Evolutionary conservation across 805 yeast genomes (phyloP).

Genomic region (Metschnikowia sp.): DNA sequence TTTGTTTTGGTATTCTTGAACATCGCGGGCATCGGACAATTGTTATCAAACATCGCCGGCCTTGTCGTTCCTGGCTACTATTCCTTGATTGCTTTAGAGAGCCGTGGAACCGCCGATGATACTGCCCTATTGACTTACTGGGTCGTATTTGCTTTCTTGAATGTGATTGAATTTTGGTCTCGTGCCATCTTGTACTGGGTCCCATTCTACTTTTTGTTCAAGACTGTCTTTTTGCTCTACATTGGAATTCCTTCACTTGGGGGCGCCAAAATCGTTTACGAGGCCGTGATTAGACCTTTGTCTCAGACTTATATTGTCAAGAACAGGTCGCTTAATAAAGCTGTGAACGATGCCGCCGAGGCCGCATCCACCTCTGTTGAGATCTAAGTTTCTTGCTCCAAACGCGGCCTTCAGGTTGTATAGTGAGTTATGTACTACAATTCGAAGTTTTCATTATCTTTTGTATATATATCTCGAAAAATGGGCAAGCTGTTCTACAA

Average conservation of each 20-base stretch:
- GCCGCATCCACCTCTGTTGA: conserved; percentile 37
- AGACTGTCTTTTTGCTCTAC: conserved; percentile 83
- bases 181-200: conserved; percentile 89
- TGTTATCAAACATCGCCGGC: conserved; percentile 88
- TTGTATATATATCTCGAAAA: neutral
- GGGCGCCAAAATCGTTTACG: conserved; percentile 79
- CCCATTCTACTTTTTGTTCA: conserved; percentile 94
- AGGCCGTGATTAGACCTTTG: conserved; percentile 63
- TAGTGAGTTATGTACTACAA: no score
- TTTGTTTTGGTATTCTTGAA: conserved; percentile 79
- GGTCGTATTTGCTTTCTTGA: conserved; percentile 95
- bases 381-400: conserved; percentile 11
- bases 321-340: conserved; percentile 31
- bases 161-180: conserved; percentile 94
- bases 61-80: conserved; percentile 87
- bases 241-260: conserved; percentile 83
- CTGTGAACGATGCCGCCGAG: conserved; percentile 48
- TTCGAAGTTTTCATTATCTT: neutral
- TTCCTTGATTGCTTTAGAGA: conserved; percentile 80
- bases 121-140: conserved; percentile 89
- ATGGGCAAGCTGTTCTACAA: conserved; percentile 15
- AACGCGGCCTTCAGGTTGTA: no score
- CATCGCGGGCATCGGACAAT: conserved; percentile 92
- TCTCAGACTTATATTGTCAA: conserved; percentile 38
- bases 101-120: conserved; percentile 69